Evolutionary conservation across 225 moss, liverwort and hornwort genomes (phyloP).

Genomic region (Antitrichia curtipendula): DNA sequence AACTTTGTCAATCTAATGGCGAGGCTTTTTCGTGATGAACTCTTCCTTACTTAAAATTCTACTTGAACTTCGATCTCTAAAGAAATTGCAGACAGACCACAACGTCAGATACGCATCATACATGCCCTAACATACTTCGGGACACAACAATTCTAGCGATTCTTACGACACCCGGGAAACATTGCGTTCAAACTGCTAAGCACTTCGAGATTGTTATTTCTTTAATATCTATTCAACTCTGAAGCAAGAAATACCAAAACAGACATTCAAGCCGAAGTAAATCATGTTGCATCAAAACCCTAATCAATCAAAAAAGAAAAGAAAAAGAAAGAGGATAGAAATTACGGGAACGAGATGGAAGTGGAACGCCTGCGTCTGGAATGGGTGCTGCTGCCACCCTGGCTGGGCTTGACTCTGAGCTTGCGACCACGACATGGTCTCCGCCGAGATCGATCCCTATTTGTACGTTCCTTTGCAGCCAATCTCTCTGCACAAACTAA

Average conservation of each 20-base stretch:
- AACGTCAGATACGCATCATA: not conserved
- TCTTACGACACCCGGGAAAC: not conserved
- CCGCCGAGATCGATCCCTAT: not conserved
- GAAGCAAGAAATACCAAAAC: not conserved
- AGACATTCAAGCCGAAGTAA: not conserved
- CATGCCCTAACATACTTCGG: not conserved
- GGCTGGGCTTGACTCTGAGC: slow-evolving; percentile 27
- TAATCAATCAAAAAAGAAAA: not conserved
- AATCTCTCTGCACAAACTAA: not conserved
- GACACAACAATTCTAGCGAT: not conserved
- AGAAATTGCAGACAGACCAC: not conserved
- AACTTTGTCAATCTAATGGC: not conserved
- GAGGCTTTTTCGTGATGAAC: not conserved
- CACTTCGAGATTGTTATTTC: not conserved
- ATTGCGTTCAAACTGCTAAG: not conserved
- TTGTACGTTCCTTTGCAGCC: not conserved
- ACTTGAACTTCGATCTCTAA: not conserved
- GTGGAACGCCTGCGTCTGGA: slow-evolving; percentile 61
- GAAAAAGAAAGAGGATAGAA: not conserved
- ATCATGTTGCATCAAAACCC: not conserved
- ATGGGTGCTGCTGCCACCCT: slow-evolving; percentile 42
- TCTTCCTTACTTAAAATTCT: not conserved
- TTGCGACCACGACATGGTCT: slow-evolving; percentile 45
- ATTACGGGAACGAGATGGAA: slow-evolving; percentile 77
- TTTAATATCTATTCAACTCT: not conserved